Conservation (phyloP, 2,329 filamentous ascomycete species). For the Apiospora marii region DNA sequence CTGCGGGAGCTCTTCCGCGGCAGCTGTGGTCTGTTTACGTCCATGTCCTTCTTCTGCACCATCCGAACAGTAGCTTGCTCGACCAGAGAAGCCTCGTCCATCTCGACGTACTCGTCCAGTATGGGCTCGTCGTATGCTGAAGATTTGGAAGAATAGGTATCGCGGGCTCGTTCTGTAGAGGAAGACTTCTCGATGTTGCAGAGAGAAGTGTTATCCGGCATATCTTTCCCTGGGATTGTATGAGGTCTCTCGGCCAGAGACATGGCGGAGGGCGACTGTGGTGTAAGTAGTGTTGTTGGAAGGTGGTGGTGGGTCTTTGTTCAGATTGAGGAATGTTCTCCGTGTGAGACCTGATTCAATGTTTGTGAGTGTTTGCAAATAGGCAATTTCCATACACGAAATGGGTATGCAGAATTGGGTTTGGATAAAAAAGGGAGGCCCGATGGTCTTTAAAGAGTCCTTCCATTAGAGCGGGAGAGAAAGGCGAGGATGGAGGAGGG, state of each 20-base stretch:
- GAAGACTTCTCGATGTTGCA: not conserved
- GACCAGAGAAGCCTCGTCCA: slow-evolving; percentile 28
- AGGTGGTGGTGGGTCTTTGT: slow-evolving; percentile 7
- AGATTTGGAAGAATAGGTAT: slow-evolving; percentile 24
- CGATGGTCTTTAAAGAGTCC: slow-evolving; percentile 2
- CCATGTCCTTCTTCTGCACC: not conserved
- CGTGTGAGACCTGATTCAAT: slow-evolving; percentile 17
- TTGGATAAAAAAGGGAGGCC: not conserved
- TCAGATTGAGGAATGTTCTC: slow-evolving; percentile 2
- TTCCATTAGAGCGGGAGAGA: not conserved
- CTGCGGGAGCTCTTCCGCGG: slow-evolving; percentile 60
- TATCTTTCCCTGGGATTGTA: not conserved
- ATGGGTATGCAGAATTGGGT: not conserved
- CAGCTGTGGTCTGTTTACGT: slow-evolving; percentile 51
- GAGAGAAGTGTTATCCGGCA: not conserved
- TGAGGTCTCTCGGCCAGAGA: slow-evolving; percentile 22
- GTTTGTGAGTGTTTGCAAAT: slow-evolving; percentile 17
- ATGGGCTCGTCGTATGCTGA: slow-evolving; percentile 27
- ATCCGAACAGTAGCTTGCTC: slow-evolving; percentile 22
- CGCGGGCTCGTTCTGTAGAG: not conserved
- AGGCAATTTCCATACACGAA: slow-evolving; percentile 6
- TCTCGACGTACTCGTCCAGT: slow-evolving; percentile 26
- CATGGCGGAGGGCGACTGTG: not conserved
- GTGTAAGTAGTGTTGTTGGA: not conserved
- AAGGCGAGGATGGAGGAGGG: not conserved